Evolutionary conservation across 306 rosid species (phyloP), one percentile per base, ranked within the genome.

Genomic region (Vigna angularis): DNA sequence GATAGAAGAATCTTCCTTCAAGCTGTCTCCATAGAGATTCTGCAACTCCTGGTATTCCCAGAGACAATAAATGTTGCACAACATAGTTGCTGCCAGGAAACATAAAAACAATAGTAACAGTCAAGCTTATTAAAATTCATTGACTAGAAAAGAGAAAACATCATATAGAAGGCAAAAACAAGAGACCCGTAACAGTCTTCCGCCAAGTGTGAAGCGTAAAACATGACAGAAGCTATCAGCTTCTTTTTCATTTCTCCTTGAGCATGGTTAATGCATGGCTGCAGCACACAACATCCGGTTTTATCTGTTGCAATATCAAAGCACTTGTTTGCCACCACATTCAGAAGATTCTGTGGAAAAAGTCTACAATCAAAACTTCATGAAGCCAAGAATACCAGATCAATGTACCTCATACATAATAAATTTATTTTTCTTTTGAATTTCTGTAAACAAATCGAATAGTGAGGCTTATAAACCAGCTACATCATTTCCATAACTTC

Each of bases 231-330:
- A 34, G 47, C 75, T 20, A 90, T 63, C 34, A 92, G 48, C n/a
- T 13, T 57, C 36, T 9, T 61, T 58, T 74, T 90, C 16, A 26
- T 42, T 67, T 75, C 83, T 61, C 93, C 97, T 0, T 9, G 64
- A 30, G 87, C 69, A 80, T 68, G 56, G 51, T 80, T 59, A 34
- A 88, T 63, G 4, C 88, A 92, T 7, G 84, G 79, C 53, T 87
- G 89, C 81, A 92, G 84, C 79, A 90, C 87, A 26, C 89, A 84
- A 45, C 91, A 92, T 16, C 93, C 97, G 1, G 76, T 81, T 79
- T 86, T 88, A 48, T 90, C 91, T 50, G 68, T 87, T 38, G 95
- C 89, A 14, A 90, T 73, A n/a, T 17, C 40, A 4, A 53, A 47
- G 51, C 88, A 81, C 76, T 83, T 76, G 9, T 52, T 62, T 17